These are phyloP conservation scores for Zymoseptoria passerinii DNA, from an alignment of 2,329 filamentous ascomycete genomes.

Conservation along the genomic window DNA sequence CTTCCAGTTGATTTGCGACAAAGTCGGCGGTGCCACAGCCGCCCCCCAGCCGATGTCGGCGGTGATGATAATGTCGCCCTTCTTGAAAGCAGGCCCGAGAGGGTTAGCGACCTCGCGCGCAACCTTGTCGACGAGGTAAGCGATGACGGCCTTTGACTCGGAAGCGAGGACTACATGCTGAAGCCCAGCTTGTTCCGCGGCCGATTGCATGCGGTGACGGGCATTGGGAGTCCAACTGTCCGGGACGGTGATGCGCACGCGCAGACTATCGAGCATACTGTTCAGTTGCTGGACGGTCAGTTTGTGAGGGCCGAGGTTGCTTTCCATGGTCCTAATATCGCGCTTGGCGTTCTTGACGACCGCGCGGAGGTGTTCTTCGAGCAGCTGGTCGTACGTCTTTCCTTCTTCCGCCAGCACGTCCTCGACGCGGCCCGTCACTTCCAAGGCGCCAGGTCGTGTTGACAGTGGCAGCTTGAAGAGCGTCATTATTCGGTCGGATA, in stretches of 20 bases:
- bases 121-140: constrained; percentile 7
- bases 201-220: constrained; percentile 6
- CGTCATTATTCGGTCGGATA: constrained; percentile 5
- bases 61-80: constrained; percentile 5
- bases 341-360: constrained; percentile 3
- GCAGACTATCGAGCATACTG: not conserved
- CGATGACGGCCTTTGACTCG: constrained; percentile 12
- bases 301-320: not conserved
- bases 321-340: not conserved
- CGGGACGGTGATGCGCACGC: constrained; percentile 7
- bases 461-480: constrained; percentile 6
- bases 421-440: not conserved
- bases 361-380: constrained; percentile 6
- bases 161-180: constrained; percentile 4
- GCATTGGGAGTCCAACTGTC: constrained; percentile 10
- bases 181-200: constrained; percentile 8
- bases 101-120: not conserved
- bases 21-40: constrained; percentile 9
- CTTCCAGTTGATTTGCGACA: constrained; percentile 1
- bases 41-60: constrained; percentile 9
- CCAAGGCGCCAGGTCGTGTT: not conserved
- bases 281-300: not conserved
- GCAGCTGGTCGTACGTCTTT: constrained; percentile 4
- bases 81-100: not conserved
- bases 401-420: constrained; percentile 1